Conservation (phyloP, 768 basidiomycete species). For the Rubroboletus pulcherrimus region DNA sequence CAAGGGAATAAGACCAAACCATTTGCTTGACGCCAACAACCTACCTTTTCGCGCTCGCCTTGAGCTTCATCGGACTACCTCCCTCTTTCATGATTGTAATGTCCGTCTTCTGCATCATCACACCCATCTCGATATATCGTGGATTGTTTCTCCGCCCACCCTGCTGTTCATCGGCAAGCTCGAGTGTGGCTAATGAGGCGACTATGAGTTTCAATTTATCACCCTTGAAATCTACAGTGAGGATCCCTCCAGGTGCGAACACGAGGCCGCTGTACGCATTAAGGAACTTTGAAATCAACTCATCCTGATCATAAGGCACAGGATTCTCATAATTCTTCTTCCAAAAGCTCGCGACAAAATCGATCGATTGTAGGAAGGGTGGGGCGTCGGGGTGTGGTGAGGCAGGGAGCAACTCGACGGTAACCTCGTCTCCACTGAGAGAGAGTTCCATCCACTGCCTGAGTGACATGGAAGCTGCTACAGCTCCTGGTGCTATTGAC, state of each 20-base stretch:
- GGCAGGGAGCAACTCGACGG: slow-evolving; percentile 55
- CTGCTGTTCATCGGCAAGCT: slow-evolving; percentile 60
- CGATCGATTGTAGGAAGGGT: slow-evolving; percentile 70
- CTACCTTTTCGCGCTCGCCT: slow-evolving; percentile 87
- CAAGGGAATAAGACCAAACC: not conserved
- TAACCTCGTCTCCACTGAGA: slow-evolving; percentile 67
- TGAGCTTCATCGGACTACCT: slow-evolving; percentile 80
- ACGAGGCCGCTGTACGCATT: slow-evolving; percentile 71
- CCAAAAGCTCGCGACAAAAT: slow-evolving; percentile 73
- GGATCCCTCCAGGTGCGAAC: slow-evolving; percentile 61
- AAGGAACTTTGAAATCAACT: slow-evolving; percentile 72
- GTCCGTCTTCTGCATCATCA: slow-evolving; percentile 91
- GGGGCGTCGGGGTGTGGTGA: slow-evolving; percentile 51
- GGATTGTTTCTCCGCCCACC: slow-evolving; percentile 34
- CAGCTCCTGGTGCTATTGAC: slow-evolving; percentile 58
- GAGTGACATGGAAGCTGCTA: slow-evolving; percentile 77
- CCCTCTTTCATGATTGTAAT: slow-evolving; percentile 84
- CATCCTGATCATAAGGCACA: slow-evolving; percentile 83
- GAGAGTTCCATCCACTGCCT: slow-evolving; percentile 91
- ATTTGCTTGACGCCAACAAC: slow-evolving; percentile 11
- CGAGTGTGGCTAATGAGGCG: slow-evolving; percentile 54
- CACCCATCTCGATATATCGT: slow-evolving; percentile 49
- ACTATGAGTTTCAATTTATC: slow-evolving; percentile 74
- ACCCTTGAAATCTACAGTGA: slow-evolving; percentile 88
- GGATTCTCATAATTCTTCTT: slow-evolving; percentile 49